These are phyloP conservation scores for Sambucus nigra DNA, from an alignment of 129 eudicot genomes.

Conservation along the genomic window DNA sequence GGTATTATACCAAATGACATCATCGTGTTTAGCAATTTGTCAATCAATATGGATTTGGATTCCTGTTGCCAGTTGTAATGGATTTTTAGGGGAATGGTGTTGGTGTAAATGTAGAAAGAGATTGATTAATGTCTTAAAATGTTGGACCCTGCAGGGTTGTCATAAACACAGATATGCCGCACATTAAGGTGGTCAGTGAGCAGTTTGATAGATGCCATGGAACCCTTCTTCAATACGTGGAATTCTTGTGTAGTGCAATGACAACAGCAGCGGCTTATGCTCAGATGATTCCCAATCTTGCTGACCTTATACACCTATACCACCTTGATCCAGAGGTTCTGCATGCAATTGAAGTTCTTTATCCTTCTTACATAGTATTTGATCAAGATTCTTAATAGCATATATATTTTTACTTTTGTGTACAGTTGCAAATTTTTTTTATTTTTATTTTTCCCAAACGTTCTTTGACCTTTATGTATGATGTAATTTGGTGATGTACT, in stretches of 20 bases:
- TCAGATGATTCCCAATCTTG: conserved; percentile 72
- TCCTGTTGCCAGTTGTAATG: background rate
- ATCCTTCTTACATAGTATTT: background rate
- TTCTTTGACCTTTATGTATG: background rate
- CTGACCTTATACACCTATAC: conserved; percentile 77
- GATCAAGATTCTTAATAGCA: background rate
- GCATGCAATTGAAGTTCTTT: background rate
- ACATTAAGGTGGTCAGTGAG: conserved; percentile 97
- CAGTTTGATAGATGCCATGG: conserved; percentile 99
- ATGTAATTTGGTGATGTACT: background rate
- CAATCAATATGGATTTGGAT: background rate
- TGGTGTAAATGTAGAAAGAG: background rate
- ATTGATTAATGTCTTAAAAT: too few species aligned
- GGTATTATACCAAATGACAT: too few species aligned
- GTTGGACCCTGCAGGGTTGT: conserved; percentile 88
- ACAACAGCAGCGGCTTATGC: conserved; percentile 66
- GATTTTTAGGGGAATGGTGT: background rate
- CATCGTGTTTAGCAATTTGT: background rate
- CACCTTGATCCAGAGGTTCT: conserved; percentile 99
- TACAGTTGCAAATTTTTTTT: background rate
- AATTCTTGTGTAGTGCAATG: conserved; percentile 84
- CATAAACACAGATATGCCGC: conserved; percentile 74
- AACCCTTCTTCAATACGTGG: conserved; percentile 93
- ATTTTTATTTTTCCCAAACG: background rate
- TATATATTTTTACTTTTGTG: background rate